Base-by-base conservation (phyloP, 306 rosid species). In the Hylodesmum podocarpum region DNA sequence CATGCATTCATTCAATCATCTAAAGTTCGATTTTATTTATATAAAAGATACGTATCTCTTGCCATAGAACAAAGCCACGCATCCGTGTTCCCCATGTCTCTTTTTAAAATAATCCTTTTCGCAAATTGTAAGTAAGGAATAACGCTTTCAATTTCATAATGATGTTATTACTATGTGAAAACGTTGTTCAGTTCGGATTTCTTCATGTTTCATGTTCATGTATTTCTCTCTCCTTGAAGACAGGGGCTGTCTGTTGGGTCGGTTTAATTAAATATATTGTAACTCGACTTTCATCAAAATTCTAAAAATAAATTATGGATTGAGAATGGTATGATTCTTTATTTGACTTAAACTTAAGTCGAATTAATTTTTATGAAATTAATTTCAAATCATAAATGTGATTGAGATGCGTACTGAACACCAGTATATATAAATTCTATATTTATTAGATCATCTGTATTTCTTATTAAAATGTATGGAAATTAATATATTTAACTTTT, bases 11-110 rank as follows among this genome's bases (percentile, higher is more conserved):
- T 53, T 53, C 34, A 51, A 33, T 70, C 74, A 73, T 62, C 41
- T 9, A 66, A 28, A 43, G 61, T 29, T 28, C 72, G 9, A 69
- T 25, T 16, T 43, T 67, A 3, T 33, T 62, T 53, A 19, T 57
- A 70, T 9, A 62, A 70, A 64, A 18, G 73, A 80, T 57, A 57
- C 55, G 54, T 69, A 80, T 76, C 74, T 65, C 25, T 47, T 22
- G n/a, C 65, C 85, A 50, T 59, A 15, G 78, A 55, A 50, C 74
- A 71, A 79, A 70, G 69, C 70, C 63, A 47, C 27, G 41, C 75
- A 72, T 33, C 79, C 50, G 53, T 72, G 65, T 73, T 80, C 47
- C 69, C 78, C 61, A 24, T 36, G 19, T 37, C 41, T 29, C 22
- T 59, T 50, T 8, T 15, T 57, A 57, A 28, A 57, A 27, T 58